phyloP scores from a whole-genome alignment of 179 eudicot species.

The Silene noctiflora region DNA sequence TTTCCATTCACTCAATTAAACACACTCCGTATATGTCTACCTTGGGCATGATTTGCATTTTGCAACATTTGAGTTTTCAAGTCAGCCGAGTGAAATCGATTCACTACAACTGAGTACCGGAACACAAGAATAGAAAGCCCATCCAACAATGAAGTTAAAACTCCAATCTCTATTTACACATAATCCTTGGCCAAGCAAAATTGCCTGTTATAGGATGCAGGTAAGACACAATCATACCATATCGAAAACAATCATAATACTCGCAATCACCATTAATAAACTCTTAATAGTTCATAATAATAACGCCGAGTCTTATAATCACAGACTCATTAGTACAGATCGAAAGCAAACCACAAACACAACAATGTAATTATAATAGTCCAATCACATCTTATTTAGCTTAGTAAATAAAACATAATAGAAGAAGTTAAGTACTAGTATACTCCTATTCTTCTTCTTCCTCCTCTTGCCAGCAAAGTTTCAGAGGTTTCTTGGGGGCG shows the following conservation, averaged over 20 bases:
- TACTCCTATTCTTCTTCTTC: constrained; percentile 32
- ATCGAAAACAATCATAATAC: not conserved
- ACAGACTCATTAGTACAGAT: not conserved
- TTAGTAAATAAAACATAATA: not conserved
- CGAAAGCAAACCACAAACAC: not conserved
- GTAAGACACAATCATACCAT: too few relatives aligned
- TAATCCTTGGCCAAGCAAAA: not conserved
- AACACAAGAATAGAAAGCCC: too few relatives aligned
- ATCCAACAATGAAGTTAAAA: too few relatives aligned
- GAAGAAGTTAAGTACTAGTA: constrained; percentile 17
- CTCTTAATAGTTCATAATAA: not conserved
- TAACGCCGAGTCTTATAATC: not conserved
- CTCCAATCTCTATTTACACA: too few relatives aligned
- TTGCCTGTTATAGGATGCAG: not conserved
- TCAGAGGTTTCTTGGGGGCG: constrained; percentile 41
- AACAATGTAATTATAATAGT: not conserved
- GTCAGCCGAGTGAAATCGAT: too few relatives aligned
- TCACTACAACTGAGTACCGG: too few relatives aligned
- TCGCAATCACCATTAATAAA: not conserved
- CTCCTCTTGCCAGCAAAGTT: constrained; percentile 43
- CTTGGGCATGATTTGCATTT: too few relatives aligned
- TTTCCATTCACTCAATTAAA: too few relatives aligned
- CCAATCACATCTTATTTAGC: not conserved
- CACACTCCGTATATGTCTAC: too few relatives aligned
- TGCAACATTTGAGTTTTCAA: too few relatives aligned